Conservation (phyloP, 1,284 basidiomycete species). For the Coniophora puteana region DNA sequence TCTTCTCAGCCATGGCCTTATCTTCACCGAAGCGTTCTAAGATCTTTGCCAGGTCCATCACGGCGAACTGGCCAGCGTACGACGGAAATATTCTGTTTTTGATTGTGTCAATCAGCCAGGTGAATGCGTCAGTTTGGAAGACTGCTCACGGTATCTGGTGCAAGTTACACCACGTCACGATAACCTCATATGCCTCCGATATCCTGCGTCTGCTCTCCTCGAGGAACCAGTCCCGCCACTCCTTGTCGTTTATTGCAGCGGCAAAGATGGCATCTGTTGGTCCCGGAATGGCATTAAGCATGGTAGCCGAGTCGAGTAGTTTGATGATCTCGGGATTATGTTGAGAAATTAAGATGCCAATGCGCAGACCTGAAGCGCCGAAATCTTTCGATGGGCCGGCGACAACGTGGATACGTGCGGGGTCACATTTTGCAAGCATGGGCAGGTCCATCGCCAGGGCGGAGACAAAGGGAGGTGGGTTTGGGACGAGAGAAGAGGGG, state of each 20-base stretch:
- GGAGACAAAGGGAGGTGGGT: slow-evolving; percentile 10
- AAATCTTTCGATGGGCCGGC: too few relatives aligned
- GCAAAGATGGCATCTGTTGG: slow-evolving; percentile 12
- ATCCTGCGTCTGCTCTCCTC: slow-evolving; percentile 10
- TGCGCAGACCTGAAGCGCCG: slow-evolving; percentile 13
- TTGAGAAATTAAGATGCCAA: slow-evolving; percentile 12
- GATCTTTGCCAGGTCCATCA: too few relatives aligned
- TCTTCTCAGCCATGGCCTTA: too few relatives aligned
- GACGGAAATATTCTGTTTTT: too few relatives aligned
- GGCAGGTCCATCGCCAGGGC: slow-evolving; percentile 10
- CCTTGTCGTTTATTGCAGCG: slow-evolving; percentile 10
- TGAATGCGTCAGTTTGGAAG: too few relatives aligned
- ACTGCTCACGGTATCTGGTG: slow-evolving; percentile 11
- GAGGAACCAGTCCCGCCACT: slow-evolving; percentile 10
- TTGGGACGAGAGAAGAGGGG: slow-evolving; percentile 6
- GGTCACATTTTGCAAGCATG: slow-evolving; percentile 1
- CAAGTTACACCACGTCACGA: slow-evolving; percentile 13
- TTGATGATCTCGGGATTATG: slow-evolving; percentile 7
- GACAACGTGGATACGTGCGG: slow-evolving; percentile 12
- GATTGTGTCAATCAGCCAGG: too few relatives aligned
- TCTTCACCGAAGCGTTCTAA: too few relatives aligned
- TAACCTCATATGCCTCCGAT: slow-evolving; percentile 8
- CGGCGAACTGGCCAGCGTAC: too few relatives aligned
- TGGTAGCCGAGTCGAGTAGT: slow-evolving; percentile 3
- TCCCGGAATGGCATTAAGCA: slow-evolving; percentile 9